These are phyloP conservation scores for Diaporthe sp. DNA, from an alignment of 2,329 filamentous ascomycete genomes.

Conservation along the genomic window DNA sequence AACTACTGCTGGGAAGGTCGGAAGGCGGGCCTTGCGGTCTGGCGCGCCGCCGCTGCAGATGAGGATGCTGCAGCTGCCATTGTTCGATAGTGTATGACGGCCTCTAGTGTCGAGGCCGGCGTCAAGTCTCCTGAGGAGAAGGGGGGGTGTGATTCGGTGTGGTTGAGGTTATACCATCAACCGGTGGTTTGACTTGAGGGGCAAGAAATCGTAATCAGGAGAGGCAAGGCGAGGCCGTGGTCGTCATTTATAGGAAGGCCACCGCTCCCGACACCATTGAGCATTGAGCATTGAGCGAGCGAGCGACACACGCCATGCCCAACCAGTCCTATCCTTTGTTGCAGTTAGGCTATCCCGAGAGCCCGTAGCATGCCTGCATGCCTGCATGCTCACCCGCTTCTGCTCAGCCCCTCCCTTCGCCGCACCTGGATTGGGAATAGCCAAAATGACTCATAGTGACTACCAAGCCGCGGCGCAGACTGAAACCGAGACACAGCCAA, in stretches of 20 bases:
- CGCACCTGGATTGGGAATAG: constrained; percentile 19
- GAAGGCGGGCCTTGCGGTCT: constrained; percentile 42
- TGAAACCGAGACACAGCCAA: constrained; percentile 24
- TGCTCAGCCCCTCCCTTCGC: constrained; percentile 16
- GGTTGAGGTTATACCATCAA: constrained; percentile 35
- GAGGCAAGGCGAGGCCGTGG: constrained; percentile 5
- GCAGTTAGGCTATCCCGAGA: not conserved
- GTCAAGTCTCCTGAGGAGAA: constrained; percentile 24
- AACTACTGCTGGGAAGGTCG: constrained; percentile 42
- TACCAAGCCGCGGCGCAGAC: constrained; percentile 10
- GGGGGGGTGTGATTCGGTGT: not conserved
- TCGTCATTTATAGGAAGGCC: constrained; percentile 5
- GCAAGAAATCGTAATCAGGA: not conserved
- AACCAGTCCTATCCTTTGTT: not conserved
- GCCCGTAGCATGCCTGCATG: not conserved
- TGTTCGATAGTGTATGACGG: constrained; percentile 48
- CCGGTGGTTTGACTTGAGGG: constrained; percentile 7
- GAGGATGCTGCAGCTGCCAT: constrained; percentile 46
- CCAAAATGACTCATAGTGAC: constrained; percentile 37
- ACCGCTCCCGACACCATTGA: not conserved
- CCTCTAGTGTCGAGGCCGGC: constrained; percentile 49
- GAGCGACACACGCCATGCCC: not conserved
- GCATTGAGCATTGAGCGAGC: too few species aligned
- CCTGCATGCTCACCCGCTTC: not conserved
- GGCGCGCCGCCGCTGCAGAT: constrained; percentile 42